phyloP scores from a whole-genome alignment of 1,139 yeast species.

The Spencermartinsiella ligniputridi region DNA sequence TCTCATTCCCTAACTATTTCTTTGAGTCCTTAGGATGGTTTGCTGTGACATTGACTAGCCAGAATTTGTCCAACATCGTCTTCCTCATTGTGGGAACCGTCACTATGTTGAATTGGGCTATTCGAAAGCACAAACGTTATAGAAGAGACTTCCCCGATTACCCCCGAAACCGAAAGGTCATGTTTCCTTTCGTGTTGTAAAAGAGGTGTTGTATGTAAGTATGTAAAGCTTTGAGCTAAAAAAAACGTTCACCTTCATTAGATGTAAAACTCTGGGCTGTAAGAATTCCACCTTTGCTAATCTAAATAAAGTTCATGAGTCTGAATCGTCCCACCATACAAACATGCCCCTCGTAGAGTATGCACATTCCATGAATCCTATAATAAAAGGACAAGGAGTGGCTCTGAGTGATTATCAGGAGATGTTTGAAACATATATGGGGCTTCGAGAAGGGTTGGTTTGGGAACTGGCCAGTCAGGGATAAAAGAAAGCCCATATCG shows the following conservation, averaged over 20 bases:
- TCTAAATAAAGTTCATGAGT: too few species aligned
- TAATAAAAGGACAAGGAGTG: too few species aligned
- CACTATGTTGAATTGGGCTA: constrained; percentile 81
- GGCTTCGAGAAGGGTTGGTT: constrained; percentile 36
- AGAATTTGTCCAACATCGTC: constrained; percentile 70
- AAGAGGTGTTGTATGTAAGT: background rate
- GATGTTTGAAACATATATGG: constrained; percentile 29
- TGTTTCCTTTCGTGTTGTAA: constrained; percentile 53
- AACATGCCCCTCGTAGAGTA: too few species aligned
- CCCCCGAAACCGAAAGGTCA: constrained; percentile 64
- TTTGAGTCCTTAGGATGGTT: constrained; percentile 81
- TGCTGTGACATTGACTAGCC: constrained; percentile 60
- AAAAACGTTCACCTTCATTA: too few species aligned
- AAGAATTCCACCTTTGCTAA: too few species aligned
- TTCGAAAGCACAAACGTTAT: constrained; percentile 64
- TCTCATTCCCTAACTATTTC: constrained; percentile 77
- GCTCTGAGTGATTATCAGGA: too few species aligned
- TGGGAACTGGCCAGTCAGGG: constrained; percentile 42
- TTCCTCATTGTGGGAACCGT: constrained; percentile 66
- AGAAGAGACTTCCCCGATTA: constrained; percentile 70
- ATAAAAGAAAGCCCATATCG: constrained; percentile 20
- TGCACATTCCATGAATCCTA: too few species aligned
- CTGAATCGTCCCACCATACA: too few species aligned
- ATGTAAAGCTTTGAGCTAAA: background rate
- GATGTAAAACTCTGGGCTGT: too few species aligned